Evolutionary conservation across 164 flowering plant species (phyloP).

Genomic region (Stephania yunnanensis): DNA sequence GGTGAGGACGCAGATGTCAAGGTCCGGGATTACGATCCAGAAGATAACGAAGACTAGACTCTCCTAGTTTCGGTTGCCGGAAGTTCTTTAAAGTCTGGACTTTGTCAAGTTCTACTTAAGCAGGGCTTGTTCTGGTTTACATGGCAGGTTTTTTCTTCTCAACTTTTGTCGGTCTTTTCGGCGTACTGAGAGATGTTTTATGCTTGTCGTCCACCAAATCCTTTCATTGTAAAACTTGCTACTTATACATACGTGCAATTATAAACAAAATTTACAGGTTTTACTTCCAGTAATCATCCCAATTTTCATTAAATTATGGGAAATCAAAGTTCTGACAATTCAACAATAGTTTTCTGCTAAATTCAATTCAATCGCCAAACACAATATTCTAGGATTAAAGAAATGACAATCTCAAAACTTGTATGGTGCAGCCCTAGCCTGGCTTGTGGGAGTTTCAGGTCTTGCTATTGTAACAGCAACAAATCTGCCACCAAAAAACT

Average conservation of each 20-base stretch:
- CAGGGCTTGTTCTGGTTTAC: neutral
- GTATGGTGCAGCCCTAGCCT: conserved; percentile 19
- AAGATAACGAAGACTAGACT: conserved; percentile 24
- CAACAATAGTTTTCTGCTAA: neutral
- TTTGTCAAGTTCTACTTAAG: neutral
- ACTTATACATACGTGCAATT: no score
- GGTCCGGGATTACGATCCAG: conserved; percentile 74
- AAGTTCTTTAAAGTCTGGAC: neutral
- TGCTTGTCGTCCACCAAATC: neutral
- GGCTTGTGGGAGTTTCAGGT: conserved; percentile 28
- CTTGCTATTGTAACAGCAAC: conserved; percentile 29
- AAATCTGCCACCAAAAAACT: conserved; percentile 41
- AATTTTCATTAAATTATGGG: no score
- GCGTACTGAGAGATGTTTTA: neutral
- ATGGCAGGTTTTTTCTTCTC: neutral
- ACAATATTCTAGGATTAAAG: neutral
- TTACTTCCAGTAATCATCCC: no score
- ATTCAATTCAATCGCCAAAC: neutral
- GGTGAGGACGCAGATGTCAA: conserved; percentile 99
- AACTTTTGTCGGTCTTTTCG: neutral
- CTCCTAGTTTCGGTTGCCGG: neutral
- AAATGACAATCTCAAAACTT: conserved; percentile 17
- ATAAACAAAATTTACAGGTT: no score
- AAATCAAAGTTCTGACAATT: no score
- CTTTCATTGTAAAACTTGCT: no score